Conservation (phyloP, 1,139 yeast species). For the Kluyveromyces sp. region DNA sequence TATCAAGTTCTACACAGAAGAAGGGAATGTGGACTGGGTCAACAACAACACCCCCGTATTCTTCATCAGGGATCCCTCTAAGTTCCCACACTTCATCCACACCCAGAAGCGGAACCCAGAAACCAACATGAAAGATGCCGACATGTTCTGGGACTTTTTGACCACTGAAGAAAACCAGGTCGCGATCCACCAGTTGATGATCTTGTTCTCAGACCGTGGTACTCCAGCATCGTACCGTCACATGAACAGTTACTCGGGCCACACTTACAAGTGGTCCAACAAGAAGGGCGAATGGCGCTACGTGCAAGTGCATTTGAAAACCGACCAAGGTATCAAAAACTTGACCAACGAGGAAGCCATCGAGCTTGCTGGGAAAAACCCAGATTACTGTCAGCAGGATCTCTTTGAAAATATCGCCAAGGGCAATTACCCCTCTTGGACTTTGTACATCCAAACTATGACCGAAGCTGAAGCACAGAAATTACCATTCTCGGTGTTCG, state of each 20-base stretch:
- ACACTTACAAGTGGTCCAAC: conserved; percentile 62
- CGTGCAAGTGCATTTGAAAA: conserved; percentile 55
- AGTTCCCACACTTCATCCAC: conserved; percentile 52
- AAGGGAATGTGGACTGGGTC: conserved; percentile 56
- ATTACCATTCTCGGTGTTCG: conserved; percentile 58
- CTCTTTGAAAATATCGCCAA: conserved; percentile 53
- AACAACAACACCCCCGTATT: conserved; percentile 55
- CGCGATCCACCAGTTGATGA: conserved; percentile 55
- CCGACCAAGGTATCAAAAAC: conserved; percentile 54
- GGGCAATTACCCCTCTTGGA: conserved; percentile 58
- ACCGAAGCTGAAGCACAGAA: conserved; percentile 55
- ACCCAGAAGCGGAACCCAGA: conserved; percentile 71
- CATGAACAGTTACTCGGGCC: conserved; percentile 70
- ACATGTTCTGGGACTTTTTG: conserved; percentile 67
- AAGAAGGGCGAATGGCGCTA: conserved; percentile 58
- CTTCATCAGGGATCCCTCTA: conserved; percentile 51
- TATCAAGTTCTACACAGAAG: conserved; percentile 49
- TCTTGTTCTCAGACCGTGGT: conserved; percentile 60
- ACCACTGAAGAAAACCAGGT: conserved; percentile 49
- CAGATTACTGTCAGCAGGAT: conserved; percentile 59
- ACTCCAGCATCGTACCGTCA: conserved; percentile 58
- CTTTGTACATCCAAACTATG: conserved; percentile 60
- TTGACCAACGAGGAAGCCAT: conserved; percentile 53
- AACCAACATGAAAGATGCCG: conserved; percentile 72
- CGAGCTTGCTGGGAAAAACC: conserved; percentile 50